Evolutionary conservation across 306 rosid genomes (phyloP), one percentile per base, ranked within the genome.

Genomic region (Glycine tomentella): DNA sequence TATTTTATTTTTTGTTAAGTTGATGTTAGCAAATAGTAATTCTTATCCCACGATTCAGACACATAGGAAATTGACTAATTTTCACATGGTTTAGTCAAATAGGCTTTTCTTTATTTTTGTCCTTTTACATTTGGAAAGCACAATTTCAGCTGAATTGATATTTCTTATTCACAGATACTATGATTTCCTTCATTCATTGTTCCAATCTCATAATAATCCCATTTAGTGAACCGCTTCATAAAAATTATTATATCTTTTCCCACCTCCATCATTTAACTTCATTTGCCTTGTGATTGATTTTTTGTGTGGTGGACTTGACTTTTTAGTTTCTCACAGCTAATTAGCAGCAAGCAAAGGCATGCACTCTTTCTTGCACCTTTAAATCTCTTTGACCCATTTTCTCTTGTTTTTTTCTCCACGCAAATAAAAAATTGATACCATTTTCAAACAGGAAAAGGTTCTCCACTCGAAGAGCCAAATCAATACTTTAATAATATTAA

Each of bases 401-500:
- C 67, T 33, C 17, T 25, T 25, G 31, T 25, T 25, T 25, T 25
- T 25, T 25, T 25, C 31, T 7, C 72, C 34, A 67, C 25, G 1
- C 72, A 65, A n/a, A 6, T 64, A 20, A 38, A 38, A 68, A 9
- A 15, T 25, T 56, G 2, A 78, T 6, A 13, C 20, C 69, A 38
- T 2, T 45, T 16, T 10, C 36, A 8, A 56, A 56, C 33, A 12
- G 12, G 8, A 13, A 20, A 75, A 44, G 31, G 1, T 9, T 44
- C 70, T 58, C 33, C 33, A 17, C 46, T 59, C 57, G 13, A 44
- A 45, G 14, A 67, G 8, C 42, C 72, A 42, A 67, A 40, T 45
- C 48, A 44, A 75, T 17, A 57, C 45, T 17, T 45, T 13, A 75
- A 58, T 75, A 20, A 20, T 68, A 75, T 75, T 75, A 75, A 75